Evolutionary conservation across 2,329 filamentous ascomycete species (phyloP).

Genomic region (Colletotrichum spaethianum): DNA sequence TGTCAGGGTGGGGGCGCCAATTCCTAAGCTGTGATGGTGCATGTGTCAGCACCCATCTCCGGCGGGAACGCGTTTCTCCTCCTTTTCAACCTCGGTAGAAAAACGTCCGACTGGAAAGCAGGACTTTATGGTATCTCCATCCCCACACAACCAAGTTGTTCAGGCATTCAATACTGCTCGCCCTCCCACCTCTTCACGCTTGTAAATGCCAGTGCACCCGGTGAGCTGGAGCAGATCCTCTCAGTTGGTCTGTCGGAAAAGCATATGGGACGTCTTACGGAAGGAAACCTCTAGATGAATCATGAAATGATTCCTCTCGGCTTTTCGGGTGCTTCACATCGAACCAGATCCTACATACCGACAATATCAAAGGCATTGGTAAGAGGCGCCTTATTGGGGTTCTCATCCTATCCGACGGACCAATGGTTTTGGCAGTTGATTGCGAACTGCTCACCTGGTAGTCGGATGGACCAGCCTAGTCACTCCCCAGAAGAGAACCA

Average conservation of each 20-base stretch:
- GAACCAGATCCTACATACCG: no score
- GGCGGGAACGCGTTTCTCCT: background rate
- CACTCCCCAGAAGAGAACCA: background rate
- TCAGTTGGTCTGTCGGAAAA: background rate
- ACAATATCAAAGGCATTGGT: background rate
- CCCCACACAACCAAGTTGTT: background rate
- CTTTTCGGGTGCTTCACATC: background rate
- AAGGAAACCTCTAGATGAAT: background rate
- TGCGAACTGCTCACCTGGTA: background rate
- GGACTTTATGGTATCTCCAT: background rate
- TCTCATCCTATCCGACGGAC: background rate
- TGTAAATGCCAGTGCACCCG: background rate
- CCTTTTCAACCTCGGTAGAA: no score
- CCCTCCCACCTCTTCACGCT: background rate
- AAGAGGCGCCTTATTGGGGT: background rate
- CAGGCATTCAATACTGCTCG: background rate
- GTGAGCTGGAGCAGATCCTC: no score
- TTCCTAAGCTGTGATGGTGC: conserved; percentile 13
- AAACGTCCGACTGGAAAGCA: background rate
- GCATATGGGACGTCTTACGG: background rate
- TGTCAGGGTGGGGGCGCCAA: conserved; percentile 8
- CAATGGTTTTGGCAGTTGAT: background rate
- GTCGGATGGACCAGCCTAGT: background rate
- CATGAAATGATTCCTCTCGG: background rate
- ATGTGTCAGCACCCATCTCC: conserved; percentile 31